Base-by-base conservation (phyloP, 1,284 basidiomycete genomes). In the Rhodofomes roseus region DNA sequence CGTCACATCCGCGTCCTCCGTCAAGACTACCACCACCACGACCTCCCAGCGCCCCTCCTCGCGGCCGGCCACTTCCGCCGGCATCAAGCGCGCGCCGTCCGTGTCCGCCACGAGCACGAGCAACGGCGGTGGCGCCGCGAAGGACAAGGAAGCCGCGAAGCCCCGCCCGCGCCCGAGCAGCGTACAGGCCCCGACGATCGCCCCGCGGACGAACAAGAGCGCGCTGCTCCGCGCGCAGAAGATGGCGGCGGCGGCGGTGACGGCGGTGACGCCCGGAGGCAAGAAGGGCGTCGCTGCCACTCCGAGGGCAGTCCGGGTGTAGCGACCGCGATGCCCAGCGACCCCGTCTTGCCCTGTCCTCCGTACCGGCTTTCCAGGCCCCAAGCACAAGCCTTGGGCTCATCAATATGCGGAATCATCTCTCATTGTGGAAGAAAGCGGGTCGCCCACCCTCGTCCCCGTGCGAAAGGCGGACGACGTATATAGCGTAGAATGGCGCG, bases 151-250 rank as follows among this genome's bases (percentile, higher is more conserved):
- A 1, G 57, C 65, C 1, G 62, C 67, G n/a, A 69, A 63, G 58
- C 68, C 62, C n/a, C 73, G 65, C 18, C 77, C 74, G 34, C 83
- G 85, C 18, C 84, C 81, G 4, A 83, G 81, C 66, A 89, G 84
- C 65, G 68, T 83, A 43, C 73, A 74, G 54, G 77, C 77, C 2
- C 89, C 89, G 1, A 76, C 79, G 1, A 87, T 92, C 62, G 73
- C 76, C 2, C 90, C 90, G 6, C 79, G 89, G 54, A 82, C 79
- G 58, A 93, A 93, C 71, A 84, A 81, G 71, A 91, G 87, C 63
- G 89, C 90, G 2, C 73, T 85, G n/a, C 71, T 93, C 56, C 79
- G 91, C 25, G 83, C 80, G 14, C 86, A 85, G 62, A 90, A 90
- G 74, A 79, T 82, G 76, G 84, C 70, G 8, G 62, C 63, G n/a